These are phyloP conservation scores for Elsinoe ampelina DNA, from an alignment of 2,329 filamentous ascomycete species.

Conservation along the genomic window DNA sequence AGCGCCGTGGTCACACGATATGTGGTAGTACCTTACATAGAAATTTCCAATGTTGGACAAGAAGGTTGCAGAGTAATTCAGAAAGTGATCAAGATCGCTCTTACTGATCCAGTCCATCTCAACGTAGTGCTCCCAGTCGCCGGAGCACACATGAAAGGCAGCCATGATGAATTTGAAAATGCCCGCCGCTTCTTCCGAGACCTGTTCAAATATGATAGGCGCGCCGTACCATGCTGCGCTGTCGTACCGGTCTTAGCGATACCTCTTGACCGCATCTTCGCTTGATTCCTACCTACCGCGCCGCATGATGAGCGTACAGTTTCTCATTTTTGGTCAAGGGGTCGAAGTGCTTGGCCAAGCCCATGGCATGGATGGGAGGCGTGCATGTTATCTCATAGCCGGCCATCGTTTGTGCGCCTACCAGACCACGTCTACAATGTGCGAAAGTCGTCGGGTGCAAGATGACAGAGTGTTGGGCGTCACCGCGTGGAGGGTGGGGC, in stretches of 20 bases:
- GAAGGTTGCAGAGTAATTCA: conserved; percentile 39
- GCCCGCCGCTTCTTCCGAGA: conserved; percentile 41
- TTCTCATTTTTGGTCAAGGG: neutral
- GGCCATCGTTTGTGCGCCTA: too few species aligned
- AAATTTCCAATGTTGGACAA: conserved; percentile 47
- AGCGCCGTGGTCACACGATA: neutral
- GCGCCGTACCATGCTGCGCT: conserved; percentile 43
- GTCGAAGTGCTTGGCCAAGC: neutral
- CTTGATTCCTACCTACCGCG: neutral
- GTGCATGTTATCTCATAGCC: neutral
- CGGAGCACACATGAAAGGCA: conserved; percentile 36
- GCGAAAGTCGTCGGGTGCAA: too few species aligned
- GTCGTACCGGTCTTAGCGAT: conserved; percentile 68
- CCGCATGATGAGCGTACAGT: neutral
- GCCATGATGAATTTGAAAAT: conserved; percentile 48
- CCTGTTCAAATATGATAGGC: conserved; percentile 44
- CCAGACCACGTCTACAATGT: too few species aligned
- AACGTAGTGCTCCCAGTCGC: conserved; percentile 15
- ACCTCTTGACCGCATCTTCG: conserved; percentile 46
- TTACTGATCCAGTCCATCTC: conserved; percentile 33
- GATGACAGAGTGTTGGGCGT: too few species aligned
- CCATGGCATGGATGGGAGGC: neutral
- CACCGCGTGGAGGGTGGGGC: too few species aligned
- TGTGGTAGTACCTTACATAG: conserved; percentile 19
- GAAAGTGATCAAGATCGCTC: conserved; percentile 31